Evolutionary conservation across 1,284 basidiomycete species (phyloP), one percentile per base, ranked within the genome.

Genomic region (Naganishia sp.): DNA sequence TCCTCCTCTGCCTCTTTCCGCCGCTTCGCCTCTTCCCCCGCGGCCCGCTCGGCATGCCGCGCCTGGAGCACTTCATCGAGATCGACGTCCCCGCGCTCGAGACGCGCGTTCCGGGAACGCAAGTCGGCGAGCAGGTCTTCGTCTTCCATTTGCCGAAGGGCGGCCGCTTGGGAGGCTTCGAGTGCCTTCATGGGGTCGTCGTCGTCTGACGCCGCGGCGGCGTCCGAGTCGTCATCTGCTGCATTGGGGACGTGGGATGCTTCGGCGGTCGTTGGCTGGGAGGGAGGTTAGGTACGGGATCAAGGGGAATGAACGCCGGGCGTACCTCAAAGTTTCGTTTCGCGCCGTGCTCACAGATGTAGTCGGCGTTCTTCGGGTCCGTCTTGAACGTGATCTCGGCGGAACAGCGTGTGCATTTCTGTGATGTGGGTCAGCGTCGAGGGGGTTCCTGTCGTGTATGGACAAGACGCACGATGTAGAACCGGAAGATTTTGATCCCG

Each of bases 341-440:
- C 31, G 94, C 94, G 41, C 94, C 94, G 75, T 95, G 93, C 78
- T 97, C 94, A 46, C 90, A 90, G 15, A 84, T 71, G 74, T 96
- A 97, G 78, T 97, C 94, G 1, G 93, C 95, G 75, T 96, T 97
- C 84, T 95, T 95, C 10, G 95, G 96, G 77, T 99, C 96, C 0
- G 95, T 99, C 80, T 98, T 98, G 87, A 99, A 99, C 0, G 96
- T 99, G 72, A 99, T 98, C 78, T 99, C 96, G 9, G 94, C 90
- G 2, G 93, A 96, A 77, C 94, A 97, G 52, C 92, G 82, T 6
- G 92, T 94, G 74, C 94, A 83, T 76, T 83, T 83, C 77, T 79
- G 64, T 0, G 46, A 57, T 57, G 65, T 45, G 90, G 90, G 72
- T 32, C 51, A 67, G 35, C 3, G 11, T 42, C 2, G n/a, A 41